phyloP scores from a whole-genome alignment of 106 monocot genomes.

The Chionographis japonica region DNA sequence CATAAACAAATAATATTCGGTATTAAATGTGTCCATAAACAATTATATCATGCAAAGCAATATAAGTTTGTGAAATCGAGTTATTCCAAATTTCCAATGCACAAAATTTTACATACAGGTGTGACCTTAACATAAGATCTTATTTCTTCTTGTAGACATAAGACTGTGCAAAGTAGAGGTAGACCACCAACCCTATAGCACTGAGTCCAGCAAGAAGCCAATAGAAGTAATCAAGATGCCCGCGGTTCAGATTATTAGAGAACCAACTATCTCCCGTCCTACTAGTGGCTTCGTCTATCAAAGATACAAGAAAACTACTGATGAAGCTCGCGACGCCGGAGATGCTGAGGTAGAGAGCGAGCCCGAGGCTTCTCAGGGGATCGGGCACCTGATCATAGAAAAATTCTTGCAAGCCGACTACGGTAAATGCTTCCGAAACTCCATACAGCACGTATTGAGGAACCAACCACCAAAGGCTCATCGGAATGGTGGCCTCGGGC shows the following conservation, averaged over 20 bases:
- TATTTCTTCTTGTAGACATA: constrained; percentile 17
- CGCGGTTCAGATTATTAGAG: constrained; percentile 11
- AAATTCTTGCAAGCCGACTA: constrained; percentile 36
- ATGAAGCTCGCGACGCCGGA: constrained; percentile 27
- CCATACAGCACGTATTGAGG: constrained; percentile 30
- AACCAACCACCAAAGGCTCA: constrained; percentile 27
- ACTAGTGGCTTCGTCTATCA: constrained; percentile 5
- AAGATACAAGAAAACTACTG: constrained; percentile 20
- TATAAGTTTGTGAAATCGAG: no score
- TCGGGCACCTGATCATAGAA: constrained; percentile 35
- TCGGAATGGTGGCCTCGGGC: constrained; percentile 9
- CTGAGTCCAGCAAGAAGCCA: constrained; percentile 26
- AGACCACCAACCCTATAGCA: constrained; percentile 9
- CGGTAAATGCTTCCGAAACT: constrained; percentile 15
- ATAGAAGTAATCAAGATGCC: constrained; percentile 30
- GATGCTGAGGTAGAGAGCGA: constrained; percentile 29
- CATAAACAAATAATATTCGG: no score
- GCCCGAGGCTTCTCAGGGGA: constrained; percentile 24
- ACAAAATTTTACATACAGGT: no score
- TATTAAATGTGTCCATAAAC: no score
- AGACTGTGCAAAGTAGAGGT: constrained; percentile 1
- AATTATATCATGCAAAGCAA: no score
- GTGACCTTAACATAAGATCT: not conserved
- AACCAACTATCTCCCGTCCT: constrained; percentile 15
- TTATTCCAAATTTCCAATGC: not conserved